phyloP scores from a whole-genome alignment of 805 yeast genomes.

The Lipomyces sp. region DNA sequence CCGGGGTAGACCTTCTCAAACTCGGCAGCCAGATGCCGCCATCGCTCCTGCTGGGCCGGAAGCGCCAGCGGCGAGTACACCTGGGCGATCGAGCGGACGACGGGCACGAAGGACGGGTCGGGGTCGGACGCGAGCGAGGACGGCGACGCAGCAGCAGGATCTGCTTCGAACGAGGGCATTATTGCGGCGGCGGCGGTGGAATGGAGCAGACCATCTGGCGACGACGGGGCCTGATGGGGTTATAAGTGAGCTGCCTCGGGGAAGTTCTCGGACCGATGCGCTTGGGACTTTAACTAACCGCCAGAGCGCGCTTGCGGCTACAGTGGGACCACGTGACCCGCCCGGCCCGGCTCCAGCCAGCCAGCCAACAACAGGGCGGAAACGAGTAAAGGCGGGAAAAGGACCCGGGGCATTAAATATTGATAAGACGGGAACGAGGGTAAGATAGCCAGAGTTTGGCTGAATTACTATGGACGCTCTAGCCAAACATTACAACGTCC shows the following conservation, averaged over 20 bases:
- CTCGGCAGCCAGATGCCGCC: constrained; percentile 1
- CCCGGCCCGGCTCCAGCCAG: too few species aligned
- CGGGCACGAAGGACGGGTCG: constrained; percentile 5
- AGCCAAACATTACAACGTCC: constrained; percentile 22
- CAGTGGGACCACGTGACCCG: too few species aligned
- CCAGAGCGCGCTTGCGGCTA: too few species aligned
- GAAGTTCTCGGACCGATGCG: background rate
- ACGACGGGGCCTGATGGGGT: background rate
- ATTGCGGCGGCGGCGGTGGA: background rate
- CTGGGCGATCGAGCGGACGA: constrained; percentile 5
- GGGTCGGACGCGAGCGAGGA: background rate
- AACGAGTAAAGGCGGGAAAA: too few species aligned
- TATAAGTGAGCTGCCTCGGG: background rate
- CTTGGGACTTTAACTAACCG: too few species aligned
- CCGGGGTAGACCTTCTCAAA: constrained; percentile 14
- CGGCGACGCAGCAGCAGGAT: background rate
- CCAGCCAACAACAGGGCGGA: too few species aligned
- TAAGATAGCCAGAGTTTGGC: too few species aligned
- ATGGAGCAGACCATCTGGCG: background rate
- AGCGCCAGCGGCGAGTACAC: constrained; percentile 12
- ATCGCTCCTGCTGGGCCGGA: constrained; percentile 9
- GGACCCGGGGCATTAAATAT: too few species aligned
- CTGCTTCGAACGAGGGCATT: constrained; percentile 7
- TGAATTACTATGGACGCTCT: too few species aligned
- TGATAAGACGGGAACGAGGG: too few species aligned